Base-by-base conservation (phyloP, 208 protist genomes). In the Crithidia bombi region DNA sequence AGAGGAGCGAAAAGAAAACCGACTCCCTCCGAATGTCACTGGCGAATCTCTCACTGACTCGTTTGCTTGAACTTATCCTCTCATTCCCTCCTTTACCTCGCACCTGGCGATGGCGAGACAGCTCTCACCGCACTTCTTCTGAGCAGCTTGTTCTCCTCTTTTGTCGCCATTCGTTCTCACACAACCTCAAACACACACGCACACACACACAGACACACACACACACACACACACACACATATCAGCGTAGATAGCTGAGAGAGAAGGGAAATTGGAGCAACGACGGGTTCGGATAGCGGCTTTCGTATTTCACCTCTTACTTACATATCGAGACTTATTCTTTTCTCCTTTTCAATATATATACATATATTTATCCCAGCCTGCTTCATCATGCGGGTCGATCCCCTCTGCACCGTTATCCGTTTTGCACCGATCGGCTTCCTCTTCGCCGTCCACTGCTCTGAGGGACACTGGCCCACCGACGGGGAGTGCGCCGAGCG, bases 401-500 rank as follows among this genome's bases (percentile, higher is more conserved):
- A 77, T 62, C 46, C 58, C 5, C 32, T 83, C 41, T 92, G 78
- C 65, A 56, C 68, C 30, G 69, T 63, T 12, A 76, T 90, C 35
- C 82, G 80, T 26, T 65, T 90, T 12, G 64, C 82, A 12, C 87
- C 87, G 2, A 58, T 90, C 21, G 77, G 69, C 50, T 44, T 88
- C 25, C 79, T 88, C 46, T 12, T 89, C 15, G 58, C 62, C n/a
- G 87, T 79, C 19, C 82, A 93, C 73, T 89, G 70, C 63, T 50
- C 55, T 26, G 25, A 58, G 14, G 77, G 78, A 2, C 62, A 67
- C 38, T 89, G 87, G 79, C 82, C 87, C 15, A 84, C 61, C 25
- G 80, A 77, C 32, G 39, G 65, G 25, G 75, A 85, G 46, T 77
- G 75, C 21, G 55, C 69, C 10, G 52, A 59, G 28, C 79, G 84